A percentile compares a stretch with the other conserved stretches of the same genome.
These are phyloP conservation scores for Salicornia ramosissima DNA, from an alignment of 148 eudicot genomes.

Conservation along the genomic window DNA sequence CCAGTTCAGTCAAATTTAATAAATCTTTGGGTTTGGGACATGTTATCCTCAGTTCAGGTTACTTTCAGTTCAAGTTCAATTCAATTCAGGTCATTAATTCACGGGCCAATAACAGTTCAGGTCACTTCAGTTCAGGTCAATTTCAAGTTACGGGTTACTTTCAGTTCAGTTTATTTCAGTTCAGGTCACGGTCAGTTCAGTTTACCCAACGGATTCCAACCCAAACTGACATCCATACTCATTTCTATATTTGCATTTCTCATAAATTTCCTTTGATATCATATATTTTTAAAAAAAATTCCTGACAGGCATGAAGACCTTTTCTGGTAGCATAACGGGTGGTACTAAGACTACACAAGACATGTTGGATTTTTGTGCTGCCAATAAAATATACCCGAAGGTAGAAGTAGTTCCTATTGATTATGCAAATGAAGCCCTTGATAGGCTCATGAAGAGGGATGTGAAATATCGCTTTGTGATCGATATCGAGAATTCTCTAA, in stretches of 20 bases:
- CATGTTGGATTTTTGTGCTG: constrained; percentile 75
- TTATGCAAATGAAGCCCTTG: constrained; percentile 68
- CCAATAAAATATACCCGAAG: constrained; percentile 51
- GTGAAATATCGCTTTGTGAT: constrained; percentile 83
- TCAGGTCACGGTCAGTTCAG: too few species aligned
- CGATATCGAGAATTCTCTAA: constrained; percentile 67
- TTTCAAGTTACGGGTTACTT: too few species aligned
- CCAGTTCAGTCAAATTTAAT: too few species aligned
- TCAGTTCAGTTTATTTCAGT: too few species aligned
- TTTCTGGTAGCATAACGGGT: constrained; percentile 62
- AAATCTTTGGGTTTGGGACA: too few species aligned
- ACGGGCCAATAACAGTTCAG: too few species aligned
- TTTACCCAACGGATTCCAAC: too few species aligned
- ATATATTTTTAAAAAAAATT: not conserved
- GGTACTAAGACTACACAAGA: constrained; percentile 71
- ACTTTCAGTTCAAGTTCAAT: too few species aligned
- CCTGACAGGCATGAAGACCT: constrained; percentile 51
- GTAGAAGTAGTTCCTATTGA: constrained; percentile 65
- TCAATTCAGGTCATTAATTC: too few species aligned
- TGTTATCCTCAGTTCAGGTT: too few species aligned
- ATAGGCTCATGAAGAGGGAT: constrained; percentile 59
- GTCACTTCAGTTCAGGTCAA: too few species aligned
- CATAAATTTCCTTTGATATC: not conserved
- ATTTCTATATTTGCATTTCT: not conserved
- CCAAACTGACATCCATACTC: too few species aligned